Evolutionary conservation across 225 moss, liverwort and hornwort species (phyloP).

Genomic region (Marchantia polymorpha): DNA sequence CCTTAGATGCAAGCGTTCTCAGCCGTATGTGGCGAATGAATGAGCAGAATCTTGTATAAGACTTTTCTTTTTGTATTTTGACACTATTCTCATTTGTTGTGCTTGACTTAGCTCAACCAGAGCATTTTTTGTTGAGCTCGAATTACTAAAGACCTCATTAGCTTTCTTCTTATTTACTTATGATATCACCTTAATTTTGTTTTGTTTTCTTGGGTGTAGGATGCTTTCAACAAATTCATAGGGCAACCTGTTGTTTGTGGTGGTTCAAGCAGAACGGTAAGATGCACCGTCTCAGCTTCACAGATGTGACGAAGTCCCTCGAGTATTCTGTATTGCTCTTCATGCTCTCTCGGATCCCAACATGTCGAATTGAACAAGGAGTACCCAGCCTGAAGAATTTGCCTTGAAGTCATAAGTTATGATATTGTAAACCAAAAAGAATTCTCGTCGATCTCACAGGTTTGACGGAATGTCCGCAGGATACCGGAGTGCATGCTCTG

Average conservation of each 20-base stretch:
- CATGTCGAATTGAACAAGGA: too few species aligned
- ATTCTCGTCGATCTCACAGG: neutral
- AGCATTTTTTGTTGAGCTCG: neutral
- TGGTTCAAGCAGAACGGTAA: slow-evolving; percentile 93
- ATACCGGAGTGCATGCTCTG: slow-evolving; percentile 90
- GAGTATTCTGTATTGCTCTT: too few species aligned
- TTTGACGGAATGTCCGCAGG: slow-evolving; percentile 35
- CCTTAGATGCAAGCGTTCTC: neutral
- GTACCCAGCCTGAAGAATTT: neutral
- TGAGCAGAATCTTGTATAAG: neutral
- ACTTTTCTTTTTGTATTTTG: neutral
- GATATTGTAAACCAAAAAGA: neutral
- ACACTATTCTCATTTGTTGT: neutral
- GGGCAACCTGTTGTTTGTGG: slow-evolving; percentile 65
- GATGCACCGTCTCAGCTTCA: neutral
- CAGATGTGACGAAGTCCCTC: too few species aligned
- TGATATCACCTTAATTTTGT: neutral
- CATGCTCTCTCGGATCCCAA: too few species aligned
- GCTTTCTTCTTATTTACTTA: neutral
- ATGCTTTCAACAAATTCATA: slow-evolving; percentile 73
- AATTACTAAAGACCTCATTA: neutral
- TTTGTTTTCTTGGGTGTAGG: slow-evolving; percentile 39
- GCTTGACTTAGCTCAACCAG: too few species aligned
- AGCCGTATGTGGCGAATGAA: neutral
- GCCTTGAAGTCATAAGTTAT: neutral